Conservation (phyloP, 2,329 filamentous ascomycete genomes). For the Pseudocercospora eumusae region DNA sequence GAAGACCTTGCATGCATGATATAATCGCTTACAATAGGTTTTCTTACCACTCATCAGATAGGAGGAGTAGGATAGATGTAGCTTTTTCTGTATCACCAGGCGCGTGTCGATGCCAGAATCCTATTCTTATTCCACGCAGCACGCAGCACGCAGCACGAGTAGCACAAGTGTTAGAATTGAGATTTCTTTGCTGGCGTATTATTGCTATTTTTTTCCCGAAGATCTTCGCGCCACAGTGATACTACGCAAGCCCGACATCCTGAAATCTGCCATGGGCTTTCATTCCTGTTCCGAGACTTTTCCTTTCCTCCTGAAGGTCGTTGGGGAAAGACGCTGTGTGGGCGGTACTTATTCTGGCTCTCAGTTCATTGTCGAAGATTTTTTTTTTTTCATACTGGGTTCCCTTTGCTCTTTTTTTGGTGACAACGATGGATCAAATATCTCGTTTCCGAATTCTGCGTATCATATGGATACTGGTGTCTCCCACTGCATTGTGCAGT, state of each 20-base stretch:
- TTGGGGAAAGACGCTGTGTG: neutral
- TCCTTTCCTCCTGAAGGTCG: neutral
- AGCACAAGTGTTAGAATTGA: neutral
- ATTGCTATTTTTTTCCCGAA: too few relatives aligned
- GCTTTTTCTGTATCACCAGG: neutral
- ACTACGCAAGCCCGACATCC: neutral
- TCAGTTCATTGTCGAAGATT: too few relatives aligned
- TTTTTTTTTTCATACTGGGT: too few relatives aligned
- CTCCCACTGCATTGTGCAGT: constrained; percentile 7
- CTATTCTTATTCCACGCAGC: neutral
- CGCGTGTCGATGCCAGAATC: neutral
- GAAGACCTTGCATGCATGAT: too few relatives aligned
- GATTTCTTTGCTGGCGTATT: too few relatives aligned
- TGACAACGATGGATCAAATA: neutral
- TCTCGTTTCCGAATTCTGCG: constrained; percentile 1
- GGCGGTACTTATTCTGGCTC: too few relatives aligned
- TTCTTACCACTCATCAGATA: too few relatives aligned
- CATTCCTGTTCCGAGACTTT: neutral
- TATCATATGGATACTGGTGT: constrained; percentile 1
- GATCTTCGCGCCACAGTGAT: neutral
- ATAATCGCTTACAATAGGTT: too few relatives aligned
- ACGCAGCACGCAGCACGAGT: neutral
- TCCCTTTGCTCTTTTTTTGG: too few relatives aligned
- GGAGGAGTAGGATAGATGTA: neutral
- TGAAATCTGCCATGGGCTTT: neutral